Conservation (phyloP, 2,329 filamentous ascomycete species). For the Stachybotrys chlorohalonatus region DNA sequence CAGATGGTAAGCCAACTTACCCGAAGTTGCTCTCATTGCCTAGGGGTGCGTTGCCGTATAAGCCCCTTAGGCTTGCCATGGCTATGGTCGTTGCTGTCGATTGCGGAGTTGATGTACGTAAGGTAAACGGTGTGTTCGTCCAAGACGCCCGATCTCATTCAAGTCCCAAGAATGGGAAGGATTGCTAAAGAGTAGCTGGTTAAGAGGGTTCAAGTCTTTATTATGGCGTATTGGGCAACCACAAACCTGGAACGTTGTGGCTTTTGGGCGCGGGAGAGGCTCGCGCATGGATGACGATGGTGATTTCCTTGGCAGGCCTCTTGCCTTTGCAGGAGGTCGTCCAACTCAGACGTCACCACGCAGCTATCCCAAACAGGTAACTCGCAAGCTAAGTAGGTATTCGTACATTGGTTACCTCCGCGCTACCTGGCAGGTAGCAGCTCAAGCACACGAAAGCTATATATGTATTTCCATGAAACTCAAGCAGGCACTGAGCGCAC, state of each 20-base stretch:
- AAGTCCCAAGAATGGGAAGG: no score
- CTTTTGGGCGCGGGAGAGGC: not conserved
- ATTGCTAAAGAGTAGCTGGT: no score
- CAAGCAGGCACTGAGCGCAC: no score
- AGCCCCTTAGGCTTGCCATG: conserved; percentile 24
- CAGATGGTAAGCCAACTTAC: conserved; percentile 16
- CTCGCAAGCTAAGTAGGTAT: not conserved
- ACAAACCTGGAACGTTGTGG: not conserved
- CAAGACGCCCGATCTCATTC: no score
- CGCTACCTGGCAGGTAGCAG: no score
- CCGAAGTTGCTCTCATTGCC: conserved; percentile 27
- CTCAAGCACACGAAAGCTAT: no score
- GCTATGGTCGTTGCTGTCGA: not conserved
- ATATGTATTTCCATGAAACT: no score
- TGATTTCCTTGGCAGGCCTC: not conserved
- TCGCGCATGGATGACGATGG: not conserved
- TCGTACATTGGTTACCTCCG: not conserved
- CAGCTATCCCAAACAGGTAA: not conserved
- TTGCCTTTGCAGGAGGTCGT: not conserved
- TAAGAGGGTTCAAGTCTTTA: no score
- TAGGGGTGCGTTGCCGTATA: conserved; percentile 11
- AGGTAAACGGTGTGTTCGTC: no score
- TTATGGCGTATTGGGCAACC: not conserved
- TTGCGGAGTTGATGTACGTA: no score
- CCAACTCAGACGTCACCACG: not conserved